Percentiles rank a stretch among this genome's conserved stretches.
Evolutionary conservation across 176 grass and related monocot species (phyloP).

Genomic region (Musa troglodytarum): DNA sequence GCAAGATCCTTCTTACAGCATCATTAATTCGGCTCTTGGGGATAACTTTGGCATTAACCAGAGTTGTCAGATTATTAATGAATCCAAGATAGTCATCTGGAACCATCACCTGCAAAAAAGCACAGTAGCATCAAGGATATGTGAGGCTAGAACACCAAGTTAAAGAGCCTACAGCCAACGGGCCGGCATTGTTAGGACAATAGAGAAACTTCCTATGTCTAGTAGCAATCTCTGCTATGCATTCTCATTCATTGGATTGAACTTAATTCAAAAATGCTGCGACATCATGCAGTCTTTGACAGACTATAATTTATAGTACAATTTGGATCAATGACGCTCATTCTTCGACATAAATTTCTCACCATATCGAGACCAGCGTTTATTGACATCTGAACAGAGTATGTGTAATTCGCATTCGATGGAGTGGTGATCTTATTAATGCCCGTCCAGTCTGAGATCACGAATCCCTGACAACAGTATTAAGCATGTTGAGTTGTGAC

Average conservation of each 20-base stretch:
- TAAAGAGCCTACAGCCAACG: too few species aligned
- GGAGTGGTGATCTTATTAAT: constrained; percentile 1
- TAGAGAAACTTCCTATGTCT: too few species aligned
- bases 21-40: constrained; percentile 12
- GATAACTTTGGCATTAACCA: constrained; percentile 1
- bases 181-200: too few species aligned
- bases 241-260: too few species aligned
- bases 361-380: constrained; percentile 13
- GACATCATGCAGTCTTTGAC: too few species aligned
- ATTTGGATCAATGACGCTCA: neutral
- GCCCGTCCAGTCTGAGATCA: constrained; percentile 5
- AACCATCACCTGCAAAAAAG: constrained; percentile 8
- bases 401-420: neutral
- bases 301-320: too few species aligned
- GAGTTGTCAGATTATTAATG: neutral
- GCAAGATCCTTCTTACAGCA: constrained; percentile 8
- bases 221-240: too few species aligned
- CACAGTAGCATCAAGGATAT: neutral
- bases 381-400: neutral
- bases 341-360: too few species aligned
- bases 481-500: too few species aligned
- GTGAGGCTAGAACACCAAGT: too few species aligned
- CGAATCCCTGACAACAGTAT: neutral
- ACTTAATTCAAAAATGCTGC: too few species aligned
- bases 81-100: neutral